A percentile compares a stretch with the other conserved stretches of the same genome.
Conservation (phyloP, 2,329 filamentous ascomycete genomes). For the Neonectria neomacrospora region DNA sequence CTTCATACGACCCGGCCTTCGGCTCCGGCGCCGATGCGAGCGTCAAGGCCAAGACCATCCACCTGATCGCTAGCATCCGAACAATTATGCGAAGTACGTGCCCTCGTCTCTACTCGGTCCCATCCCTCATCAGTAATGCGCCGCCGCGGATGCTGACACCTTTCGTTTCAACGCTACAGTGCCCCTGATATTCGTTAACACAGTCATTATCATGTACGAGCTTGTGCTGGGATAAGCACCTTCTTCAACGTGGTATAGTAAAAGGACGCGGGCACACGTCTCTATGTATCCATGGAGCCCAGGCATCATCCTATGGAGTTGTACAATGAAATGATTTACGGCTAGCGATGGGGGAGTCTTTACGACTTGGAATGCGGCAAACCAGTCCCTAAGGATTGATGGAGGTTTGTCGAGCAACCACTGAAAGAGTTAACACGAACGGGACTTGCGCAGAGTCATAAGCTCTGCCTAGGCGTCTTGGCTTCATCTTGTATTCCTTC, state of each 20-base stretch:
- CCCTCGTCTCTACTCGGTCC: background rate
- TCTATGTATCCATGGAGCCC: slow-evolving; percentile 37
- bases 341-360: slow-evolving; percentile 13
- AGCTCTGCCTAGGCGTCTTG: slow-evolving; percentile 23
- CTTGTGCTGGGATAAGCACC: slow-evolving; percentile 73
- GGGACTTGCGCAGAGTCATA: slow-evolving; percentile 1
- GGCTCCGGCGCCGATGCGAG: slow-evolving; percentile 78
- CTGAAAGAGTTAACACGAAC: slow-evolving; percentile 6
- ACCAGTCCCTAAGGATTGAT: background rate
- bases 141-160: slow-evolving; percentile 22
- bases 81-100: slow-evolving; percentile 87
- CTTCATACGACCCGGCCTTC: slow-evolving; percentile 79
- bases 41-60: slow-evolving; percentile 87
- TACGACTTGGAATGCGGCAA: background rate
- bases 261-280: slow-evolving; percentile 34
- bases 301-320: slow-evolving; percentile 2
- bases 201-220: slow-evolving; percentile 84
- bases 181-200: slow-evolving; percentile 86
- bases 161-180: slow-evolving; percentile 61
- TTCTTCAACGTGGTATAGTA: slow-evolving; percentile 6
- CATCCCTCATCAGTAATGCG: background rate
- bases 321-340: slow-evolving; percentile 26
- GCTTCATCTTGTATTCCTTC: slow-evolving; percentile 22
- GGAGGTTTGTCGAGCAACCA: background rate
- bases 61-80: slow-evolving; percentile 88